Evolutionary conservation across 2,329 filamentous ascomycete genomes (phyloP), one percentile per base, ranked within the genome.

Genomic region (Tolypocladium capitatum): DNA sequence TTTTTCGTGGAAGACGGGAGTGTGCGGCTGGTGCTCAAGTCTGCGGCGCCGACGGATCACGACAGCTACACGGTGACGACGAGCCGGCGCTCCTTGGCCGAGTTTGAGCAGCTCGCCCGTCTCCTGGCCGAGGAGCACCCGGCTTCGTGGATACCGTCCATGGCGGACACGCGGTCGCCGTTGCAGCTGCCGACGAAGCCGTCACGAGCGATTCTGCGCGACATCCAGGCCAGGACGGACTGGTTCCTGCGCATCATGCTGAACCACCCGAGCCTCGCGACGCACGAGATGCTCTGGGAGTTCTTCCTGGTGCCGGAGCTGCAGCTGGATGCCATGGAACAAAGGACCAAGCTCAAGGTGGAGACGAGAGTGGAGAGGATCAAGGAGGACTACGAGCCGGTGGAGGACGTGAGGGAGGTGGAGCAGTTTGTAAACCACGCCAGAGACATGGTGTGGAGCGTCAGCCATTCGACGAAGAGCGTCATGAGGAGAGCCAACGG

Each of bases 1-100:
- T 96, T 94, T 66, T 97, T 98, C 58, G 90, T 98, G 11, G 92
- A 98, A 67, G 92, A 98, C 66, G 90, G 86, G 10, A 94, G 86
- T 1, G 85, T 97, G 46, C 83, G 92, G 36, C 81, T 97, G 43
- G 88, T 98, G 16, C 73, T 98, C 52, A 98, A 98, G 63, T 96
- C 91, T 2, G 92, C 89, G 13, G 88, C 87, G 2, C 89, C 88
- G 0, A 87, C 84, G n/a, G 75, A 79, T 24, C 79, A 83, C 52
- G 81, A 85, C 47, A 90, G 83, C 48, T 94, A 92, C 60, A 95
- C 90, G 0, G 88, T 98, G 40, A 97, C 91, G 3, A 98, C 92
- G 1, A 95, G 90, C 64, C 82, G 91, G 46, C 80, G 92, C 33
- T 94, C 88, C 11, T 74, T 94, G 35, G 71, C 80, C 2, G 92